Evolutionary conservation across 23 red algal genomes (phyloP), one percentile per base, ranked within the genome.

Genomic region (Agarophyton chilense): DNA sequence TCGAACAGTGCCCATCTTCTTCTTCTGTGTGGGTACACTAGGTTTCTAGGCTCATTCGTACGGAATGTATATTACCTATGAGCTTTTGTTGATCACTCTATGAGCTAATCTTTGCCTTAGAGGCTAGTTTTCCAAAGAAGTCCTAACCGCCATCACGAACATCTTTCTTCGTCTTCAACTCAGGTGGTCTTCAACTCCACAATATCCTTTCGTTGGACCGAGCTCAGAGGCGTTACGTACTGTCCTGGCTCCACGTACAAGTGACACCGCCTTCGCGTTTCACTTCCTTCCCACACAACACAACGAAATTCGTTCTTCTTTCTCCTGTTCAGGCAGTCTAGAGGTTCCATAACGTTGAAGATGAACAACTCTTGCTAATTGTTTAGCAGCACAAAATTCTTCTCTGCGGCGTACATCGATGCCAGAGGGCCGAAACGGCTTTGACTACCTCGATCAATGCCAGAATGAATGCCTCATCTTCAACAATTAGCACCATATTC

Each of bases 341-440:
- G 42, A 29, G 71, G 38, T 10, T 39, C 36, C 11, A 76, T 24
- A 24, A 76, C 25, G 29, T 76, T 76, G 19, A 38, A 44, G 10
- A 76, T 76, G 34, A 76, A 24, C 25, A 76, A 26, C 46, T 76
- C 71, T 76, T 51, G 28, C 71, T 38, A 76, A 35, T 76, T 28
- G 21, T 76, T 76, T 11, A 76, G 29, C 10, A 76, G 0, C 36
- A 76, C 71, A 8, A 76, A 45, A 35, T 76, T 76, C 16, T 51
- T 44, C 22, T 18, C 22, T 29, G 11, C 33, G 10, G 71, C 71
- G 21, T 76, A 76, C 10, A 76, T 35, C 24, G 71, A 44, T 2
- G 71, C 71, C 22, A 38, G 46, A 41, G 21, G 25, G 33, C 71
- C 21, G 13, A 76, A 18, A 76, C 38, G 33, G 46, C 33, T 35